Conservation (phyloP, 495 filamentous ascomycete species). For the Tuber brumale region DNA sequence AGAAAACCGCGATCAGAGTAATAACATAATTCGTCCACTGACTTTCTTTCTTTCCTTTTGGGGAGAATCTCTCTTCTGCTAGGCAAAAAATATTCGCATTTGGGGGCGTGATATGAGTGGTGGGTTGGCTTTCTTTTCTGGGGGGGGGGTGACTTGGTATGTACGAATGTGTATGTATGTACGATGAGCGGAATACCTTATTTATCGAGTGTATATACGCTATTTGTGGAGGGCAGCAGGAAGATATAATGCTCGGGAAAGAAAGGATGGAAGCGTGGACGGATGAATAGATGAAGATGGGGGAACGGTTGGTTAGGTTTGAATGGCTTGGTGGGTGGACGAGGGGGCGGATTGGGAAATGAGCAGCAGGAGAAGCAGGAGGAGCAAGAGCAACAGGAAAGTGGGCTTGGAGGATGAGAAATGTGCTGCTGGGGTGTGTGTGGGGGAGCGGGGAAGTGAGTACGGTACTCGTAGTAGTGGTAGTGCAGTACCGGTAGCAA, state of each 20-base stretch:
- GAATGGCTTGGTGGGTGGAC: slow-evolving; percentile 27
- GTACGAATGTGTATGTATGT: slow-evolving; percentile 31
- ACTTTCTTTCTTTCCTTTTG: slow-evolving; percentile 24
- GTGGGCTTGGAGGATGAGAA: slow-evolving; percentile 4
- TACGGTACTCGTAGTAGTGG: not conserved
- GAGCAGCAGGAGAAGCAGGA: slow-evolving; percentile 11
- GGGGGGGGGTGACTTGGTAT: slow-evolving; percentile 8
- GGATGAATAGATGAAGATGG: slow-evolving; percentile 16
- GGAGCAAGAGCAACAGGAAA: slow-evolving; percentile 15
- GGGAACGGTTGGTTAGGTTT: slow-evolving; percentile 5
- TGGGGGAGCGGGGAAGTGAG: not conserved
- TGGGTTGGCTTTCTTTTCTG: not conserved
- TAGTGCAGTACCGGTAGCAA: no score
- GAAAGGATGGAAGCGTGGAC: not conserved
- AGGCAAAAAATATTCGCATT: slow-evolving; percentile 31
- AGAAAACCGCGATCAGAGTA: slow-evolving; percentile 32
- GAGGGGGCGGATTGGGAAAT: slow-evolving; percentile 18
- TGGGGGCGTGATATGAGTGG: slow-evolving; percentile 12
- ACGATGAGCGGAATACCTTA: slow-evolving; percentile 34
- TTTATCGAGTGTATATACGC: slow-evolving; percentile 1
- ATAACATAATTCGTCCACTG: slow-evolving; percentile 38
- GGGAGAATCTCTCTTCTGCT: slow-evolving; percentile 6
- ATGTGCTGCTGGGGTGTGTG: slow-evolving; percentile 4
- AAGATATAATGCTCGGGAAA: not conserved
- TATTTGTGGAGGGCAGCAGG: slow-evolving; percentile 1